These are phyloP conservation scores for Gossypium schwendimanii DNA, from an alignment of 441 rosid species.

Conservation along the genomic window DNA sequence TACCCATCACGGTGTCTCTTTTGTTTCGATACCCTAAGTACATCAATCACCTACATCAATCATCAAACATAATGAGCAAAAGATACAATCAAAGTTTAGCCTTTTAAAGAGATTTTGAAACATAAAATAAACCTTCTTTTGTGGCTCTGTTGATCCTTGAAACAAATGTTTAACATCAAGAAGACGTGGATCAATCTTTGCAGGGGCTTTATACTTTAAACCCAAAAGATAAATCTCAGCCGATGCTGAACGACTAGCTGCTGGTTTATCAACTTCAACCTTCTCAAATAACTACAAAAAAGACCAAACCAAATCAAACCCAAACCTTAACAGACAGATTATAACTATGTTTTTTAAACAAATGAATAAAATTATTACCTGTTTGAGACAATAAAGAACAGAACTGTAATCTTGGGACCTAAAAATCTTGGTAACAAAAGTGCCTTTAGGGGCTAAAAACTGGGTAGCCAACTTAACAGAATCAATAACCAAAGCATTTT, in stretches of 20 bases:
- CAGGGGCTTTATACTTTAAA: constrained; percentile 78
- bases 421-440: constrained; percentile 81
- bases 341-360: background rate
- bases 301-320: background rate
- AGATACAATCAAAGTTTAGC: background rate
- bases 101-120: background rate
- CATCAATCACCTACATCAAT: constrained; percentile 78
- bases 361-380: constrained; percentile 31
- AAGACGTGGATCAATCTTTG: constrained; percentile 75
- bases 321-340: background rate
- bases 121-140: constrained; percentile 35
- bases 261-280: constrained; percentile 85
- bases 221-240: constrained; percentile 82
- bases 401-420: constrained; percentile 86
- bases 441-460: constrained; percentile 69
- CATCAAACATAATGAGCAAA: background rate
- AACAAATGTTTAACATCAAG: constrained; percentile 75
- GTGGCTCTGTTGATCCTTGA: constrained; percentile 58
- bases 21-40: constrained; percentile 58
- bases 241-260: constrained; percentile 84
- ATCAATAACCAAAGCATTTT: constrained; percentile 83
- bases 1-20: constrained; percentile 88
- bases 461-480: constrained; percentile 70
- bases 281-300: constrained; percentile 65
- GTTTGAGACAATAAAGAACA: constrained; percentile 63